A percentile compares a stretch with the other conserved stretches of the same genome.
Conservation (phyloP, 2,329 filamentous ascomycete genomes). For the Arthroderma uncinatum region DNA sequence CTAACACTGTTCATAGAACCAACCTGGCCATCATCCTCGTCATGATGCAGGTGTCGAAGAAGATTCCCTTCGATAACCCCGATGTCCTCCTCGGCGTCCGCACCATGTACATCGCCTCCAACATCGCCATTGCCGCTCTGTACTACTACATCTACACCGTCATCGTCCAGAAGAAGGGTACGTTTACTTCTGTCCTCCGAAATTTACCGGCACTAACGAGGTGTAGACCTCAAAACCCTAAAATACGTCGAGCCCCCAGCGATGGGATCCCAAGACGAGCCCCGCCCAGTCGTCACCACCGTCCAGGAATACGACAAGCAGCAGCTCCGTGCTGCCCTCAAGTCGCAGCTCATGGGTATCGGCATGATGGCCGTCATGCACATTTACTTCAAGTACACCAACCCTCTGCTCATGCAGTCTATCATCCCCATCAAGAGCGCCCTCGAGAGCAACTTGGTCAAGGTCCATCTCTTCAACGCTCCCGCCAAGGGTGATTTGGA, state of each 20-base stretch:
- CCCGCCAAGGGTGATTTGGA: conserved; percentile 82
- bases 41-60: conserved; percentile 98
- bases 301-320: conserved; percentile 85
- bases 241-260: conserved; percentile 96
- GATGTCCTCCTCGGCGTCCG: conserved; percentile 54
- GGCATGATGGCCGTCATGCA: conserved; percentile 99
- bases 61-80: conserved; percentile 87
- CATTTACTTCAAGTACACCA: conserved; percentile 98
- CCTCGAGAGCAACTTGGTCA: conserved; percentile 88
- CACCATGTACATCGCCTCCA: conserved; percentile 54
- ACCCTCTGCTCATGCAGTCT: conserved; percentile 95
- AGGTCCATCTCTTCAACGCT: conserved; percentile 85
- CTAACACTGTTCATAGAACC: conserved; percentile 47
- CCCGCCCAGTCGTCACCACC: conserved; percentile 92
- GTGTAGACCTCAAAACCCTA: conserved; percentile 83
- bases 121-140: conserved; percentile 71
- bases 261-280: conserved; percentile 86
- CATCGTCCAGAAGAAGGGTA: conserved; percentile 98
- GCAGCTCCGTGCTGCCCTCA: conserved; percentile 76
- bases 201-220: neutral
- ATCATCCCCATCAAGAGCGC: conserved; percentile 96
- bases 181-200: conserved; percentile 20
- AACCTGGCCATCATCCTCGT: conserved; percentile 91
- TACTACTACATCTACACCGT: conserved; percentile 75
- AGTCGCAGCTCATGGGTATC: conserved; percentile 86